These are phyloP conservation scores for Neospermospora avenae DNA, from an alignment of 2,329 filamentous ascomycete species.

Conservation along the genomic window DNA sequence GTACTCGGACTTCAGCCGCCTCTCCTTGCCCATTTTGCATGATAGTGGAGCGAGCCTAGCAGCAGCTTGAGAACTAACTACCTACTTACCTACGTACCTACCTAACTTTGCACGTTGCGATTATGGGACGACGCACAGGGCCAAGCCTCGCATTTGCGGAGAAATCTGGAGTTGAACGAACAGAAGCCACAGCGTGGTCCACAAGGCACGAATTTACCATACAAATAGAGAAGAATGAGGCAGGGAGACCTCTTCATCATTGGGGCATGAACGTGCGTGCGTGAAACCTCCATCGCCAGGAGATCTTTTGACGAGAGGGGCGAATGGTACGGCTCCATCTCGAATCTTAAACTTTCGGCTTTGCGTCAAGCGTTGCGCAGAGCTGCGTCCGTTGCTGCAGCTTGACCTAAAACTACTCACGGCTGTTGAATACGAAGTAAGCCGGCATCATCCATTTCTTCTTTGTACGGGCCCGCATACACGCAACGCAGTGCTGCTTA, in stretches of 20 bases:
- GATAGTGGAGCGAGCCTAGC: too few species aligned
- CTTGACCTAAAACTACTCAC: not conserved
- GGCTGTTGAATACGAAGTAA: not conserved
- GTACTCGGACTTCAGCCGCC: not conserved
- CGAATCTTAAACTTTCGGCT: not conserved
- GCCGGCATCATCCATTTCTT: not conserved
- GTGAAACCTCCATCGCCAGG: not conserved
- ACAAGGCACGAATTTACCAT: too few species aligned
- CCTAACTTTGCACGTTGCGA: not conserved
- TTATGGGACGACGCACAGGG: not conserved
- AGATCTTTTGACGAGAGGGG: not conserved
- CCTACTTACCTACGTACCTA: too few species aligned
- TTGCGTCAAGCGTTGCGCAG: not conserved
- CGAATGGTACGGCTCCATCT: not conserved
- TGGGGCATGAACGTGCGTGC: not conserved
- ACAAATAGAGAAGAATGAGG: too few species aligned
- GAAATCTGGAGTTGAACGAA: conserved; percentile 1
- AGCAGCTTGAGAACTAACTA: too few species aligned
- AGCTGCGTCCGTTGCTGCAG: not conserved
- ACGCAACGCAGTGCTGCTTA: not conserved
- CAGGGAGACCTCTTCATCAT: not conserved
- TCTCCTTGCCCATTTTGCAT: not conserved
- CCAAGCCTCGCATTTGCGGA: not conserved
- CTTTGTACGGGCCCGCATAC: not conserved
- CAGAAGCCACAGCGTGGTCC: not conserved